Base-by-base conservation (phyloP, 2,329 filamentous ascomycete genomes). In the Biscogniauxia sp. region DNA sequence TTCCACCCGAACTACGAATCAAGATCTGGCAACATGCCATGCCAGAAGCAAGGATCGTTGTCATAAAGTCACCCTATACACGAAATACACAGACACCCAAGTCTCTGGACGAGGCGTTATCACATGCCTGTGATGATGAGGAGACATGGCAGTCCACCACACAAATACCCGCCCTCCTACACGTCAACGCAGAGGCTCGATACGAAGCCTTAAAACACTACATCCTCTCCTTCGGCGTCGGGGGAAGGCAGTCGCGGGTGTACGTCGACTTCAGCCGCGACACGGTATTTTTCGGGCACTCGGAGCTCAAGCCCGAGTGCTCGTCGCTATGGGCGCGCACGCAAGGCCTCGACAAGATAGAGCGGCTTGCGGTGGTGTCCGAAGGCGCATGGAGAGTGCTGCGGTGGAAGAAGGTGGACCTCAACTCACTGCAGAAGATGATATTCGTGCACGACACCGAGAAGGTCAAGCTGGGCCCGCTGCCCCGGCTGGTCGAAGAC, bases 11-110 rank as follows among this genome's bases (percentile, higher is more conserved):
- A 55, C 41, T 74, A 53, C 70, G 72, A 17, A 71, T 74, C 57
- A 73, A 69, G 53, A 70, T 74, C 49, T 74, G 71, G 71, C 69
- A 74, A 59, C 54, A 71, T 56, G 68, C 71, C 32, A 69, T 74
- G 64, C 71, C 72, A 4, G 69, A 64, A 5, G 53, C 70, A 11
- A 69, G 72, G 32, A 71, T 68, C 5, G 67, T 74, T 7, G 60
- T 69, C 1, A 59, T 74, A 45, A 70, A 69, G 49, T 72, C 72
- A 8, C 70, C 71, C 6, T 63, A 61, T 50, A 25, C 62, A 13
- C 64, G 20, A 23, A 59, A 59, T 52, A 55, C 28, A 20, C 53
- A 56, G 9, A 51, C 55, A 6, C 63, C 68, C 17, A 61, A 60
- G 20, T 73, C 72, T 19, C 55, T 73, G 1, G 72, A 73, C 50